Conservation (phyloP, 2,329 filamentous ascomycete species). For the Alternaria longipes region DNA sequence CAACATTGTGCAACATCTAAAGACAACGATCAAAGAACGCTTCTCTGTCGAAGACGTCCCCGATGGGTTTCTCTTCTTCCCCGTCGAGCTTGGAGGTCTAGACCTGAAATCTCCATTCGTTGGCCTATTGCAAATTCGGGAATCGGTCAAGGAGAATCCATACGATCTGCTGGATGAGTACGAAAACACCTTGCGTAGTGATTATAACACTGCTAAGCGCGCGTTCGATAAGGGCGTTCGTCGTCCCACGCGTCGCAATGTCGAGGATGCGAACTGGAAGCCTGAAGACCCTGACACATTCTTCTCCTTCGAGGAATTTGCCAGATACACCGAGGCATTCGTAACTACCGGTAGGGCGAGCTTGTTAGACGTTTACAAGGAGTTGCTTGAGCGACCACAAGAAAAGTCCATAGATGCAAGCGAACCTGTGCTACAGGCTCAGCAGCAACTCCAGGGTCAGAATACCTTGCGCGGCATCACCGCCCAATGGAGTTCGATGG, state of each 20-base stretch:
- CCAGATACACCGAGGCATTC: slow-evolving; percentile 32
- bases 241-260: slow-evolving; percentile 4
- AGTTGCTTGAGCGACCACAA: slow-evolving; percentile 32
- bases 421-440: slow-evolving; percentile 31
- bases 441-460: slow-evolving; percentile 30
- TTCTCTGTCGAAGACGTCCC: slow-evolving; percentile 61
- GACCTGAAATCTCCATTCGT: slow-evolving; percentile 63
- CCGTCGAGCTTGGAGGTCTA: slow-evolving; percentile 61
- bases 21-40: slow-evolving; percentile 60
- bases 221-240: slow-evolving; percentile 42
- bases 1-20: slow-evolving; percentile 50
- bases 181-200: slow-evolving; percentile 42
- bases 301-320: slow-evolving; percentile 41
- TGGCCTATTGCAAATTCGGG: slow-evolving; percentile 56
- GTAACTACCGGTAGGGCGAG: slow-evolving; percentile 15
- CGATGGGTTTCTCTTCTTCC: slow-evolving; percentile 64
- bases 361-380: slow-evolving; percentile 26
- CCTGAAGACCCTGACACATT: slow-evolving; percentile 32
- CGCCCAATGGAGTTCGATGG: slow-evolving; percentile 37
- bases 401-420: slow-evolving; percentile 33
- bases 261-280: slow-evolving; percentile 19
- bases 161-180: slow-evolving; percentile 56
- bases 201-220: slow-evolving; percentile 47
- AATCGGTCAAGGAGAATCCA: slow-evolving; percentile 44
- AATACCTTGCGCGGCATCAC: slow-evolving; percentile 37